Evolutionary conservation across 1,139 yeast genomes (phyloP).

Genomic region (Lipomyces yarrowii): DNA sequence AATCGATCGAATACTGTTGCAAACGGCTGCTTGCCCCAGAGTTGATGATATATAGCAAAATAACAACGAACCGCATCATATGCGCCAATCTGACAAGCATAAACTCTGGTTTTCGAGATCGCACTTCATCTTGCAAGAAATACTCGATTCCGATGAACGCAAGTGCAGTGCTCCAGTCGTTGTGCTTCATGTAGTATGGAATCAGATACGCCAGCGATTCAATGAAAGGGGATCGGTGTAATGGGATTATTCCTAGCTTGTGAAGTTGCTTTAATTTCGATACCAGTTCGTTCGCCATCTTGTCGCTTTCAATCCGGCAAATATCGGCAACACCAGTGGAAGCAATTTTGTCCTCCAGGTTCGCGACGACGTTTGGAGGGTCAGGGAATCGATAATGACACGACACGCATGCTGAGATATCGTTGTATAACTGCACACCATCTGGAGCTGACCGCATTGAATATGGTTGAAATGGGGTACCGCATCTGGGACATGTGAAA

Average conservation of each 20-base stretch:
- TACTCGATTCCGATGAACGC: slow-evolving; percentile 10
- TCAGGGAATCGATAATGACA: not conserved
- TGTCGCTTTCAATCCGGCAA: not conserved
- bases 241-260: slow-evolving; percentile 5
- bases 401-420: slow-evolving; percentile 7
- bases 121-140: slow-evolving; percentile 13
- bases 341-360: not conserved
- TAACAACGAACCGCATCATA: slow-evolving; percentile 10
- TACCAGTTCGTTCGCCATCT: not conserved
- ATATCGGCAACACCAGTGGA: not conserved
- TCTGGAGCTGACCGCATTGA: not conserved
- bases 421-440: slow-evolving; percentile 1
- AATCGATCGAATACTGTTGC: slow-evolving; percentile 3
- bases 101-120: slow-evolving; percentile 1
- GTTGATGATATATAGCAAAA: slow-evolving; percentile 5
- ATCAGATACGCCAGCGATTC: slow-evolving; percentile 7
- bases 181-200: not conserved
- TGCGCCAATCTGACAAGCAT: slow-evolving; percentile 14
- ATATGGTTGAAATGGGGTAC: slow-evolving; percentile 10
- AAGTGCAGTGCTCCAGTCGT: slow-evolving; percentile 9
- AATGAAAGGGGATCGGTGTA: slow-evolving; percentile 13
- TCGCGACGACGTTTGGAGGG: not conserved
- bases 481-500: slow-evolving; percentile 16
- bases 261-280: not conserved
- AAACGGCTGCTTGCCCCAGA: not conserved